These are phyloP conservation scores for Lactarius evosmus DNA, from an alignment of 768 basidiomycete species.

Conservation along the genomic window DNA sequence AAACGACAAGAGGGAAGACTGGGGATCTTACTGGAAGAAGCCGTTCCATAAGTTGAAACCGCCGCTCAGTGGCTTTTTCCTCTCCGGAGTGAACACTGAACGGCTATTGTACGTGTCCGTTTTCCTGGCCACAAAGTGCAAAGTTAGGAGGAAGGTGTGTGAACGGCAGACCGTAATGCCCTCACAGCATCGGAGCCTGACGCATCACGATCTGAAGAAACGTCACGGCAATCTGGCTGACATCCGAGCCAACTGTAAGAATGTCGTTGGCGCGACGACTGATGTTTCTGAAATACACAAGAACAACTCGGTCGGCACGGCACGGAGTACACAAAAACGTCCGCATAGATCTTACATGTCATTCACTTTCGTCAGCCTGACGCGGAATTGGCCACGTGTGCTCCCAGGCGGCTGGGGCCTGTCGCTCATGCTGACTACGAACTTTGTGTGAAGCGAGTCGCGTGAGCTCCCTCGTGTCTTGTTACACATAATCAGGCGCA, in stretches of 20 bases:
- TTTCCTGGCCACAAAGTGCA: conserved; percentile 6
- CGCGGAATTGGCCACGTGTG: conserved; percentile 20
- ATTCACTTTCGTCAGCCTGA: conserved; percentile 22
- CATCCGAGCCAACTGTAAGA: conserved; percentile 1
- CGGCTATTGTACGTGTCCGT: conserved; percentile 22
- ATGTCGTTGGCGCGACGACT: conserved; percentile 19
- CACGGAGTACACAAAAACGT: neutral
- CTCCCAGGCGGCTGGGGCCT: conserved; percentile 13
- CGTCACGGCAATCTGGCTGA: conserved; percentile 19
- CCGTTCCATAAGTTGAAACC: conserved; percentile 28
- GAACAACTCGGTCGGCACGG: neutral
- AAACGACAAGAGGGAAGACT: neutral
- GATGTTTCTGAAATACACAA: conserved; percentile 5
- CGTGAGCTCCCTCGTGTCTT: conserved; percentile 6
- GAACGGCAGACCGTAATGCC: neutral
- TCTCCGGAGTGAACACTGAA: conserved; percentile 22
- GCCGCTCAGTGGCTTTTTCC: conserved; percentile 15
- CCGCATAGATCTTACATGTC: conserved; percentile 12
- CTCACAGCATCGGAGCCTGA: conserved; percentile 27
- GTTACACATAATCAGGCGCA: neutral
- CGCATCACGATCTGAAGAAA: conserved; percentile 25
- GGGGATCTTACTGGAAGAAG: conserved; percentile 21
- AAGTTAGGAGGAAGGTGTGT: neutral
- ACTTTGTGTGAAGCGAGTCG: conserved; percentile 5
- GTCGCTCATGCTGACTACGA: conserved; percentile 18